Conservation (phyloP, 2,329 filamentous ascomycete species). For the Aplosporella prunicola region DNA sequence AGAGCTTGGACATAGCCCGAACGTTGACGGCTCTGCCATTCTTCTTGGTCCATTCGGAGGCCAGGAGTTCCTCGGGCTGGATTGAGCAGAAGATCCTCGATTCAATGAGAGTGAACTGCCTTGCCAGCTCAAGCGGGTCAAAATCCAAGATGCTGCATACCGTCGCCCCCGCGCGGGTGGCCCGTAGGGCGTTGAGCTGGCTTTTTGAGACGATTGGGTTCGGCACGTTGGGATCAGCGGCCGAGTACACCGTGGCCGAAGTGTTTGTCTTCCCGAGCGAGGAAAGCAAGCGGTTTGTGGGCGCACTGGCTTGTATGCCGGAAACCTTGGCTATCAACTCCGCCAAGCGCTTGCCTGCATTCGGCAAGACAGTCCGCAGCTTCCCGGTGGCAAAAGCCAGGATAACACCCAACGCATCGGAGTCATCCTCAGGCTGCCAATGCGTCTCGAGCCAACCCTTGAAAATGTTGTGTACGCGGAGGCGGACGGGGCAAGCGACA, state of each 20-base stretch:
- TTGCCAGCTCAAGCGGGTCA: constrained; percentile 79
- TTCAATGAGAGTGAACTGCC: constrained; percentile 87
- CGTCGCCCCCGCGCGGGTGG: constrained; percentile 63
- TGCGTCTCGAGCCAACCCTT: constrained; percentile 97
- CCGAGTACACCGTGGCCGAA: constrained; percentile 59
- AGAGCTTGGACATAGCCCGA: constrained; percentile 84
- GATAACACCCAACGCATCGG: constrained; percentile 65
- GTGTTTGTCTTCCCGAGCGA: constrained; percentile 83
- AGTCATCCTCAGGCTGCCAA: constrained; percentile 78
- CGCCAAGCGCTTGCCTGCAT: constrained; percentile 67
- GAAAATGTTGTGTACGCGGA: constrained; percentile 92
- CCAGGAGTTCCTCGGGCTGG: constrained; percentile 81
- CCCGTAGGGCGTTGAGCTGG: constrained; percentile 61
- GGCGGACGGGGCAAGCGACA: constrained; percentile 68
- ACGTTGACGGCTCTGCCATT: constrained; percentile 77
- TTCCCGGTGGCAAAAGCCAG: constrained; percentile 68
- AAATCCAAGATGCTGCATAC: constrained; percentile 76
- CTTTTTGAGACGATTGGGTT: constrained; percentile 62
- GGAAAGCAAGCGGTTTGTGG: constrained; percentile 74
- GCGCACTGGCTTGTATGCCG: constrained; percentile 54
- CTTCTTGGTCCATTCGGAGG: constrained; percentile 90
- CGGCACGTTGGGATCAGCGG: constrained; percentile 63
- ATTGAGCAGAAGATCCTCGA: constrained; percentile 88
- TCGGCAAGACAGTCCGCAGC: constrained; percentile 58
- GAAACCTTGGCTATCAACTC: constrained; percentile 74